Evolutionary conservation across 2,329 filamentous ascomycete genomes (phyloP).

Genomic region (Fusarium virguliforme): DNA sequence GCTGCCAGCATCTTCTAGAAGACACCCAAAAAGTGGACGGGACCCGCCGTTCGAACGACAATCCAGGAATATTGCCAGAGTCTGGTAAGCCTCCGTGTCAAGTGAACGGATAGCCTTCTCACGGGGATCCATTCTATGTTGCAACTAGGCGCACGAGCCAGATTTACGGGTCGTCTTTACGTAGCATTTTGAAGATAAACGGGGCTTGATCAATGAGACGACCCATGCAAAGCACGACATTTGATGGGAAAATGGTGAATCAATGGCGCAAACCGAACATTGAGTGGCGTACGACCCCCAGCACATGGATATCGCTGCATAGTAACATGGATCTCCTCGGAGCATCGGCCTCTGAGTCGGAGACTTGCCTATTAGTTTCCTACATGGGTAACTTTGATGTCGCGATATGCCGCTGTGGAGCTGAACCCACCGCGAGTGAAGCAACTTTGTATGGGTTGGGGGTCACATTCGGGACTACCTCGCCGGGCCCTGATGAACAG

Average conservation of each 20-base stretch:
- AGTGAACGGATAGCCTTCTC: neutral
- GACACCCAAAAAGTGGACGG: neutral
- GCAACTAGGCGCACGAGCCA: neutral
- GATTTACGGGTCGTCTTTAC: constrained; percentile 4
- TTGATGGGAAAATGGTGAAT: constrained; percentile 18
- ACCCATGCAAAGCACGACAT: neutral
- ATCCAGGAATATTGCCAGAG: constrained; percentile 1
- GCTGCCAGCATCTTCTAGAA: neutral
- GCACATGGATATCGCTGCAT: neutral
- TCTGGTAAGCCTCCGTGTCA: neutral
- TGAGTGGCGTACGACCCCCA: constrained; percentile 9
- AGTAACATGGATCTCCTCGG: constrained; percentile 16
- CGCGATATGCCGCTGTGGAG: constrained; percentile 5
- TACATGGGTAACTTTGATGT: constrained; percentile 11
- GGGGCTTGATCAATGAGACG: constrained; percentile 4
- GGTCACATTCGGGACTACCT: constrained; percentile 6
- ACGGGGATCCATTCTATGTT: neutral
- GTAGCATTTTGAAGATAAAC: constrained; percentile 12
- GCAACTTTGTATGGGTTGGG: constrained; percentile 1
- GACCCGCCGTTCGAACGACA: neutral
- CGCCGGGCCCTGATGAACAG: neutral
- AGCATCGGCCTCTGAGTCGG: neutral
- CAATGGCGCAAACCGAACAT: constrained; percentile 12
- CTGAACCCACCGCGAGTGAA: neutral
- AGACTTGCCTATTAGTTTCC: constrained; percentile 5